phyloP scores from a whole-genome alignment of 2,329 filamentous ascomycete genomes.

The Diaporthe sp. region DNA sequence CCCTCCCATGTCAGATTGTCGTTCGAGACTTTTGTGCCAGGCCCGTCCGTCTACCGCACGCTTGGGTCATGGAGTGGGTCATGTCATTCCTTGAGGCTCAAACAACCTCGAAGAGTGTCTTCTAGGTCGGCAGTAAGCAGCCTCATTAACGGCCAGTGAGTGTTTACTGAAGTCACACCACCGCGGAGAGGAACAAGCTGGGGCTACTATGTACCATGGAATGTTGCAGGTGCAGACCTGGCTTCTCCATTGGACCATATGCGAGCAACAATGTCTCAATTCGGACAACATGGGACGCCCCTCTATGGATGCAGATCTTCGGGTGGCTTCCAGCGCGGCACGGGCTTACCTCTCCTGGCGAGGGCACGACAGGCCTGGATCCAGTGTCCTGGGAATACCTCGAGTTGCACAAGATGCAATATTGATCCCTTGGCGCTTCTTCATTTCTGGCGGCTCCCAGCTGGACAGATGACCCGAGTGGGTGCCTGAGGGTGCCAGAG shows the following conservation, averaged over 20 bases:
- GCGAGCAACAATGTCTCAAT: slow-evolving; percentile 18
- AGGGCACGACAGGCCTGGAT: not conserved
- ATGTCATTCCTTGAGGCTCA: not conserved
- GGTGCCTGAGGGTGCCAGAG: not conserved
- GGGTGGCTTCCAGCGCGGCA: not conserved
- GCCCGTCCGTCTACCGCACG: slow-evolving; percentile 11
- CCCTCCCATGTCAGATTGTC: slow-evolving; percentile 21
- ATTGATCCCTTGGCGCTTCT: slow-evolving; percentile 12
- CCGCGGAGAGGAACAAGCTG: not conserved
- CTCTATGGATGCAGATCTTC: not conserved
- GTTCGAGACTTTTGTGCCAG: slow-evolving; percentile 17
- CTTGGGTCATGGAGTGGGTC: slow-evolving; percentile 23
- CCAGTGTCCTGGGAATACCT: not conserved
- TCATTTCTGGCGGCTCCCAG: slow-evolving; percentile 2
- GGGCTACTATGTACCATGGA: not conserved
- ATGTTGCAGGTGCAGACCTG: not conserved
- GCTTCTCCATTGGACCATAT: not conserved
- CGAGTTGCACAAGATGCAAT: slow-evolving; percentile 26
- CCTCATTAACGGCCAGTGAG: not conserved
- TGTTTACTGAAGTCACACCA: not conserved
- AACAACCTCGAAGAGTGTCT: not conserved
- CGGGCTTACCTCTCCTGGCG: not conserved
- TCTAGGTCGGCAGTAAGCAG: not conserved
- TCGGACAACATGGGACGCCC: not conserved
- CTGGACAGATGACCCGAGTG: slow-evolving; percentile 8